Evolutionary conservation across 1,139 yeast genomes (phyloP), one percentile per base, ranked within the genome.

Genomic region (Pichia sp.): DNA sequence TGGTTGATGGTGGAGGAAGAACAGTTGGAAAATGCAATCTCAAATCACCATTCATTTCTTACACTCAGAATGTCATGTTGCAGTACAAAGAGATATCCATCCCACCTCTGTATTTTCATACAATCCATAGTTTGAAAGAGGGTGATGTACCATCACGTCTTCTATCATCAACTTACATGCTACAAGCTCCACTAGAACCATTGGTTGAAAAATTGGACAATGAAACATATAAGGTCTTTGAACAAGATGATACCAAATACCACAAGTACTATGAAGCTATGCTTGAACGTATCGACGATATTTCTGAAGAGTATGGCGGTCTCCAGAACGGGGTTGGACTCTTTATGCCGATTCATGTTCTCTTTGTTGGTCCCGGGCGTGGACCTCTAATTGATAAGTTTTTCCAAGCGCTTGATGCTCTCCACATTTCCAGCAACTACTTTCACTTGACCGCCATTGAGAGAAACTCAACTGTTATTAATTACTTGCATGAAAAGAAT

Each of bases 281-380:
- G 3, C 62, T 60, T 23, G 57, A 66, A 35, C 91, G 94, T 0
- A 45, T 83, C 9, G 45, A 51, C n/a, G 74, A 69, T 40, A 45
- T 56, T 14, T 16, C 13, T 4, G 24, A 25, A 13, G 39, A 49
- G 22, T 11, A 3, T 11, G 16, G 16, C 14, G 16, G 3, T 25
- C 14, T 5, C 8, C 11, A 13, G 17, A 25, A 25, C 26, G 16
- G 16, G 11, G 11, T 11, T 9, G 10, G 10, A 21, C 22, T 21
- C 11, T 15, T 13, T 11, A n/a, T n/a, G n/a, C n/a, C n/a, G n/a
- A n/a, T n/a, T n/a, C 59, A 57, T 17, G 59, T 85, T 5, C 67
- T 85, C 7, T 69, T 87, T 1, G 77, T 81, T 4, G 96, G 96
- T 0, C 94, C 96, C 0, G 96, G 96, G 0, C 61, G 85, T 35